Evolutionary conservation across 2,329 filamentous ascomycete genomes (phyloP), one percentile per base, ranked within the genome.

Genomic region (Botrytis medusae): DNA sequence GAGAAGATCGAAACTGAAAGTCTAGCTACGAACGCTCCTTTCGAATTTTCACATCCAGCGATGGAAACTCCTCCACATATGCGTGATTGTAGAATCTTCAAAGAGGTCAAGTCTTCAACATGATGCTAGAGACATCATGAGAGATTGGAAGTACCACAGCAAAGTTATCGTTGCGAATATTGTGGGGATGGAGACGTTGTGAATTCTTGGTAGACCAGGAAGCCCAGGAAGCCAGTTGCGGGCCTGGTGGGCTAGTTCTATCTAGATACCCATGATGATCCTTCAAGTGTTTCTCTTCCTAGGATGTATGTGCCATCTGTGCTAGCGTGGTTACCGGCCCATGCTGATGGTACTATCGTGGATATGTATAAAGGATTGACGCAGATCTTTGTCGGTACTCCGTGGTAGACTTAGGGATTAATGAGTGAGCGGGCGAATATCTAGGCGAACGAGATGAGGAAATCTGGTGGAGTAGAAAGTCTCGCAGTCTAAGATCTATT

Each of bases 321-420:
- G 5, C 8, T 22, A 32, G n/a, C 40, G 14, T 46, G 61, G 61
- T 2, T 48, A 5, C 65, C 48, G 6, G 65, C 65, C 16, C n/a
- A 69, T 42, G 65, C 37, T 16, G 48, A 69, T 44, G 48, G 65
- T 22, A 57, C 48, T 1, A 20, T 44, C 18, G n/a, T 69, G 48
- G 34, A 69, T 44, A 57, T 32, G 37, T 69, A 69, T 14, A 69
- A 69, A 48, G 65, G 65, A 18, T 12, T 69, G n/a, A n/a, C 65
- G 20, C 65, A 69, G 37, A 57, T 69, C 1, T 69, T 69, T 9
- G 65, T 57, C 18, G 37, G 65, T 4, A 48, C 37, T 25, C 37
- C 37, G 2, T 69, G 48, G 65, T 65, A 51, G 6, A n/a, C n/a
- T 7, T n/a, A 25, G 20, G 25, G 34, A n/a, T 4, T 2, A 51